Evolutionary conservation across 2,329 filamentous ascomycete genomes (phyloP).

Genomic region (Herpotrichia juniperi): DNA sequence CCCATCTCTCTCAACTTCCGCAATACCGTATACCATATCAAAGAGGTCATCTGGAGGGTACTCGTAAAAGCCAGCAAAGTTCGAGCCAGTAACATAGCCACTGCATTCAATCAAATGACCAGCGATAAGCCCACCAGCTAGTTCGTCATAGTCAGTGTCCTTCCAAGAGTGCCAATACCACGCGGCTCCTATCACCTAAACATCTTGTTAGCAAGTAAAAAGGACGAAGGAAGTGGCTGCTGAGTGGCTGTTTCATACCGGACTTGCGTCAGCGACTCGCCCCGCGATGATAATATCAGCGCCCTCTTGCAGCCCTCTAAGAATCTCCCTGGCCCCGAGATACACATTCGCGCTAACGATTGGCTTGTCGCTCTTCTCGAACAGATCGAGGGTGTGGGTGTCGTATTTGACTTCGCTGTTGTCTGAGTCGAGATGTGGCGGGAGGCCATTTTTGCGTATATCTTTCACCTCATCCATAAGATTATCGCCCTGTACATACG

Average conservation of each 20-base stretch:
- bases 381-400: constrained; percentile 46
- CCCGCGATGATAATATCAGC: constrained; percentile 44
- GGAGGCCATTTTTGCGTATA: constrained; percentile 38
- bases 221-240: background rate
- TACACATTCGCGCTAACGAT: constrained; percentile 59
- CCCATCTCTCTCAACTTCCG: constrained; percentile 55
- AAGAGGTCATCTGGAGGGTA: constrained; percentile 50
- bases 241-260: constrained; percentile 23
- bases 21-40: constrained; percentile 57
- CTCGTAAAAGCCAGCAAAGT: constrained; percentile 60
- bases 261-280: constrained; percentile 41
- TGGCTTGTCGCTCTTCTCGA: constrained; percentile 43
- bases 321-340: constrained; percentile 53
- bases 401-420: constrained; percentile 45
- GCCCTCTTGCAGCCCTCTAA: constrained; percentile 34
- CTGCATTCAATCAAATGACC: constrained; percentile 63
- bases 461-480: constrained; percentile 43
- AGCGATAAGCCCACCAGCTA: constrained; percentile 59
- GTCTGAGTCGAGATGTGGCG: constrained; percentile 51
- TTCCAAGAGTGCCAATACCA: constrained; percentile 63
- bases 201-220: constrained; percentile 1
- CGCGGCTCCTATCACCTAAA: constrained; percentile 59
- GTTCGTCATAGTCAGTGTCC: constrained; percentile 53
- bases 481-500: constrained; percentile 55
- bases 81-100: constrained; percentile 60